Evolutionary conservation across 2,329 filamentous ascomycete genomes (phyloP), one percentile per base, ranked within the genome.

Genomic region (Leptodontidium sp.): DNA sequence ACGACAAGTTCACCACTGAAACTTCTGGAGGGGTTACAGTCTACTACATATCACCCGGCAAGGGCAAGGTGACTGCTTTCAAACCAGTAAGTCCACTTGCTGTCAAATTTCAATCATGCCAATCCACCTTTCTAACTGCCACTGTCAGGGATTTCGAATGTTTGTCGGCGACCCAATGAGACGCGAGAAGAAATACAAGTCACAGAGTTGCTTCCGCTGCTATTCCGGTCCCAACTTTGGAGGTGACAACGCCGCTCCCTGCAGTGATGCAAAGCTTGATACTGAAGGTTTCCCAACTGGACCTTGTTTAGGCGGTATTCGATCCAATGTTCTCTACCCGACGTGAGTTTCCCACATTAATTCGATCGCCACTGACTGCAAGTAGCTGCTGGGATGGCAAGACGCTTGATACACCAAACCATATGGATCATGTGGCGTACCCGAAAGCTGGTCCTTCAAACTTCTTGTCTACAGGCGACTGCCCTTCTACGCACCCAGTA

Each of bases 231-330:
- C 68, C 35, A 67, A 70, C 62, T 70, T 70, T 55, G 68, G 53
- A 47, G 68, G 68, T 47, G 68, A 70, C 52, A 65, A 43, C 40
- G 49, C 26, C 9, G 55, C 64, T 26, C 53, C 64, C 14, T 49
- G 53, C 29, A 45, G 35, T 26, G 64, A 66, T 21, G 62, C 32
- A 65, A 26, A 45, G 50, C 38, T 35, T 11, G 63, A 64, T 24
- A 70, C 61, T 15, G 47, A 53, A 12, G 53, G 52, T 52, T 69
- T 72, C 38, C 70, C 70, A 6, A 70, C 66, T 6, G 21, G 21
- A 5, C 74, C 76, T 6, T 79, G 78, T 43, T 68, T 74, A 5
- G 74, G 72, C 1, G 77, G 78, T 8, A 78, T 79, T n/a, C 77
- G 78, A 72, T 75, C 75, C 9, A 78, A 76, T 43, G 61, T 79